Base-by-base conservation (phyloP, 139 green algal species). In the Trebouxia sp. region DNA sequence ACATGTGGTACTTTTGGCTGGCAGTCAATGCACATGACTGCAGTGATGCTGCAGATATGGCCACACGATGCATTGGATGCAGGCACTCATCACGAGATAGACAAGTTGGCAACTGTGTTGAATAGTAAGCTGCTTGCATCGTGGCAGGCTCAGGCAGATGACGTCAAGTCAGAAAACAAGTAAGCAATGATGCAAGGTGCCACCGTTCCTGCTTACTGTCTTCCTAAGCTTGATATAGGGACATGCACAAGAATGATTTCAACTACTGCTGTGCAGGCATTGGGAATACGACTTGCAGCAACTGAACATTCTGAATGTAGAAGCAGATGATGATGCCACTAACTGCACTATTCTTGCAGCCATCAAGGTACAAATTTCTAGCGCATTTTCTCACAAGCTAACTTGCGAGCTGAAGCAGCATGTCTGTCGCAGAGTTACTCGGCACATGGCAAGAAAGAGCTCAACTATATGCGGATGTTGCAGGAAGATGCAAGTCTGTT, bases 251-350 rank as follows among this genome's bases (percentile, higher is more conserved):
- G n/a, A n/a, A n/a, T n/a, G n/a, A n/a, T n/a, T n/a, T n/a, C n/a
- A n/a, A n/a, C n/a, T n/a, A 53, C 20, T 53, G 47, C 43, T 32
- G 5, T 72, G 35, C 62, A 72, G 62, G 62, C 62, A 72, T 26
- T 72, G 62, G 62, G 62, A 72, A 26, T 72, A 72, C 43, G 62
- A 72, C 10, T 1, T 72, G 62, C 20, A 72, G 5, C n/a, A 72
- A 14, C 32, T 72, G 17, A 35, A 72, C 20, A 72, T 72, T 8
- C 10, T 72, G 15, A 42, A 17, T 30, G 62, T 72, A 35, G 62
- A 72, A 5, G 28, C 37, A 6, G 14, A 5, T 42, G 62, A 72
- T 24, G 62, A 72, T 72, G 62, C 15, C 9, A 15, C 15, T n/a
- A 12, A 30, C 35, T 41, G 62, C 32, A 45, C 14, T 43, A 72